Conservation (phyloP, 768 basidiomycete species). For the Guyanaporus albipodus region DNA sequence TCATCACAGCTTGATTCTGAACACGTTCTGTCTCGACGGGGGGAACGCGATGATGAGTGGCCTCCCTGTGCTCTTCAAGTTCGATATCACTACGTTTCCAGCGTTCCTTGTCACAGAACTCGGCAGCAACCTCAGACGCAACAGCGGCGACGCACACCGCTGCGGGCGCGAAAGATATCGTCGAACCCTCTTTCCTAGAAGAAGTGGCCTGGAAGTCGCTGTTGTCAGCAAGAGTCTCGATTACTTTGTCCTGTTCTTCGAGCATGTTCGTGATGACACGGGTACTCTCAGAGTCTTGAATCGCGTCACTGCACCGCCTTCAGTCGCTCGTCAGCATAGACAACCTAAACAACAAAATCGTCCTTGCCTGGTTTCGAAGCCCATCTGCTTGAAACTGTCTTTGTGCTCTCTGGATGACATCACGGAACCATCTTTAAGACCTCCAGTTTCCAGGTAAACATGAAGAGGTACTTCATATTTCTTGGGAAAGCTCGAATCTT, state of each 20-base stretch:
- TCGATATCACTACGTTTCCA: neutral
- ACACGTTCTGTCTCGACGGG: neutral
- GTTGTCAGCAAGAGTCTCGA: neutral
- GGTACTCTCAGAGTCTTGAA: neutral
- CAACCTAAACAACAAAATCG: neutral
- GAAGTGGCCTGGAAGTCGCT: neutral
- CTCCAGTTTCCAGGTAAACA: constrained; percentile 4
- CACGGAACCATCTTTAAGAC: neutral
- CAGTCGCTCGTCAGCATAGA: neutral
- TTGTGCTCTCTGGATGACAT: neutral
- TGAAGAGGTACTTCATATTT: constrained; percentile 21
- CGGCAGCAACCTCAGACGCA: constrained; percentile 9
- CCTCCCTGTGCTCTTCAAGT: neutral
- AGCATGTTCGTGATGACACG: neutral
- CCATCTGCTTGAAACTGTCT: neutral
- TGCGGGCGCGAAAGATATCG: constrained; percentile 11
- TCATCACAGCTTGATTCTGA: too few relatives aligned
- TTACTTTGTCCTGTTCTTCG: neutral
- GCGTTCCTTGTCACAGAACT: constrained; percentile 3
- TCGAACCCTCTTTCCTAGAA: constrained; percentile 7
- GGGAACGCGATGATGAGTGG: neutral
- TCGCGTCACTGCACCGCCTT: neutral
- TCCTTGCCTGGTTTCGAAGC: constrained; percentile 1
- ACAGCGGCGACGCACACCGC: constrained; percentile 9
- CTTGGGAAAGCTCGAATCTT: neutral